Base-by-base conservation (phyloP, 148 eudicot genomes). In the Chenopodium formosanum region DNA sequence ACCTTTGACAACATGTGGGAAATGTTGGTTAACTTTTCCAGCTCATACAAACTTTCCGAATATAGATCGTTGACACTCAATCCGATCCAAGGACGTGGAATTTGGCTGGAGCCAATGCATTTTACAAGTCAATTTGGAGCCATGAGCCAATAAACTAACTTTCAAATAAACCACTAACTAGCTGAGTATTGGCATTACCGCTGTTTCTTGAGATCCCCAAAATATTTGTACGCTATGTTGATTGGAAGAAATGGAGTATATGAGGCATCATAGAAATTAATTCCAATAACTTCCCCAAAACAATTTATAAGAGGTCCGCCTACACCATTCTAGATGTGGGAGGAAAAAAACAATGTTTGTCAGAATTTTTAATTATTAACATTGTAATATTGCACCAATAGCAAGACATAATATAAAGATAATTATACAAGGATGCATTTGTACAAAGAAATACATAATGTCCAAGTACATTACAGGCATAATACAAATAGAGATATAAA, bases 231-330 rank as follows among this genome's bases (percentile, higher is more conserved):
- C 31, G 60, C 73, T 10, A 78, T 78, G 73, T 78, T 78, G 32
- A 78, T 78, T 76, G 70, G 70, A 34, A 76, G 68, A 76, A 60
- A 76, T 16, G 79, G 79, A 14, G 79, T 76, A 47, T 31, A 76
- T 32, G 48, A 19, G 25, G 23, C 16, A 60, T 60, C 70, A 22
- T 76, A 76, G 44, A 76, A 76, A 29, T 25, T 65, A 27, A 78
- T 78, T 66, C 80, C 80, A 44, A 78, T 65, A 16, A 78, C 73
- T 22, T 46, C 62, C 25, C 80, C 80, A 66, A 9, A 9, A 16
- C 27, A 27, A 65, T 67, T 78, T 10, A 78, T 46, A 44, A 78
- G 53, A 40, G 80, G 80, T 14, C 80, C 80, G 16, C 80, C 80
- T 25, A 65, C 48, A 66, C 80, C 80, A 65, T 46, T 65, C 73